Conservation (phyloP, 2,329 filamentous ascomycete species). For the Ceratocystis colombiana region DNA sequence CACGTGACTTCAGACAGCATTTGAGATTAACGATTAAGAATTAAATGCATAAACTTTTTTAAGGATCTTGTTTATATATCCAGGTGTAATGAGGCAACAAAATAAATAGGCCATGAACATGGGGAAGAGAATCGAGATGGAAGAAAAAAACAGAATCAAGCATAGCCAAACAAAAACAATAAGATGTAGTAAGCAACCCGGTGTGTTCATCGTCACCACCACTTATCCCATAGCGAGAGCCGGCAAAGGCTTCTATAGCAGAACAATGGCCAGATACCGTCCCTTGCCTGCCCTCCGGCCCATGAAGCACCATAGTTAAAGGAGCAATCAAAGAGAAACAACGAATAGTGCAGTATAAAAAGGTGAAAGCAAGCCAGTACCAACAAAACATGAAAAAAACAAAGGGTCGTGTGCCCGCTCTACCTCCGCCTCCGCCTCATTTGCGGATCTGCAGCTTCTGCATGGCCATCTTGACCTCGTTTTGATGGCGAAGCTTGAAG, state of each 20-base stretch:
- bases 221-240: no score
- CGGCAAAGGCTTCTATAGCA: no score
- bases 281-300: no score
- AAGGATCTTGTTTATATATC: constrained; percentile 5
- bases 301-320: constrained; percentile 1
- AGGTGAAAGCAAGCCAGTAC: background rate
- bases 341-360: background rate
- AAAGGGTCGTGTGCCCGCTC: background rate
- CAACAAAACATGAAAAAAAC: background rate
- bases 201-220: no score
- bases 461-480: constrained; percentile 51
- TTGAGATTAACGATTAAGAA: background rate
- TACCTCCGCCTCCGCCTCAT: background rate
- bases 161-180: background rate
- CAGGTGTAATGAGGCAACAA: constrained; percentile 5
- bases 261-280: no score
- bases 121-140: background rate
- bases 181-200: no score
- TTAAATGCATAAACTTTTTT: constrained; percentile 4
- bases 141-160: background rate
- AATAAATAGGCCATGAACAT: constrained; percentile 11
- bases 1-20: background rate
- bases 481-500: constrained; percentile 74
- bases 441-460: constrained; percentile 27
- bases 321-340: background rate